Base-by-base conservation (phyloP, 352 stramenopile species). In the Globisporangium okanoganense region DNA sequence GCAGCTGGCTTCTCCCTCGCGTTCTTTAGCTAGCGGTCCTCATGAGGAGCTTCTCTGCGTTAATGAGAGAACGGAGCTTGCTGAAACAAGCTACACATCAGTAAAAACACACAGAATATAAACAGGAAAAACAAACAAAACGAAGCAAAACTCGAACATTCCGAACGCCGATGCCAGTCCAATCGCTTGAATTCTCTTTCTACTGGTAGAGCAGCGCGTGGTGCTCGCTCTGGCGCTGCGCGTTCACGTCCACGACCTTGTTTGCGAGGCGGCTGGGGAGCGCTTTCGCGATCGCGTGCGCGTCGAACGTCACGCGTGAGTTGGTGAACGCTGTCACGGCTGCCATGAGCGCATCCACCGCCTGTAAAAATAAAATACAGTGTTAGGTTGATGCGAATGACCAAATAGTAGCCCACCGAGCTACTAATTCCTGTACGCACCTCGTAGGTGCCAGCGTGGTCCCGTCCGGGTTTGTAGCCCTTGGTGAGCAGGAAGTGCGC, bases 401-500 rank as follows among this genome's bases (percentile, higher is more conserved):
- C n/a, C n/a, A n/a, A n/a, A n/a, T n/a, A n/a, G n/a, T n/a, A n/a
- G n/a, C n/a, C n/a, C n/a, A n/a, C n/a, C n/a, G n/a, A n/a, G n/a
- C n/a, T n/a, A n/a, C n/a, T n/a, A n/a, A n/a, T n/a, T n/a, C n/a
- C n/a, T n/a, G 7, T n/a, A 47, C 24, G 36, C 51, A 65, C 67
- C 41, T 90, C 80, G 18, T 83, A 76, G 2, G 73, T 86, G 5
- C 67, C 79, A 0, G 66, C 58, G 58, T 78, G 57, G 29, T 87
- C 65, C 43, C 74, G 77, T 25, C 81, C 77, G 3, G 81, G 81
- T 14, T 77, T 76, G 72, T 90, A 87, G 40, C 78, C 81, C 51
- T 90, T 90, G 31, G 70, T 67, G 16, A 88, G 61, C 55, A 90
- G 51, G 50, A 88, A 51, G 41, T 86, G 73, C n/a, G 71, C 79